These are phyloP conservation scores for Acacia confusa DNA, from an alignment of 306 rosid genomes.

Conservation along the genomic window DNA sequence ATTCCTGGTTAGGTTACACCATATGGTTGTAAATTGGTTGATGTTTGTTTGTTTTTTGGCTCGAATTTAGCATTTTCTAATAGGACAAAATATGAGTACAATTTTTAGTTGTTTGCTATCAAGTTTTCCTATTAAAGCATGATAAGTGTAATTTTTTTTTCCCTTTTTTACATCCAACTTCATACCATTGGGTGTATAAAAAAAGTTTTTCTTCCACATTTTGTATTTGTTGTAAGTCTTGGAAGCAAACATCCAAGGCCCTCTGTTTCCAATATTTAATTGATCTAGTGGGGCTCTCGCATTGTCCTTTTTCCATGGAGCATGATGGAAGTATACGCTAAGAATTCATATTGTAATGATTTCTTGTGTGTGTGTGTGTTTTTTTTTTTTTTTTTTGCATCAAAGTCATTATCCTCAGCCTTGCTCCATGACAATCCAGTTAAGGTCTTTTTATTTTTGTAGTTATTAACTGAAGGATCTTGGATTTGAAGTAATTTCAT, in stretches of 20 bases:
- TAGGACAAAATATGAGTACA: background rate
- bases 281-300: constrained; percentile 20
- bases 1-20: constrained; percentile 47
- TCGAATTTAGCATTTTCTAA: background rate
- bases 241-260: constrained; percentile 4
- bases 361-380: background rate
- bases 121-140: background rate
- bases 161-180: background rate
- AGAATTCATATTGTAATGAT: constrained; percentile 34
- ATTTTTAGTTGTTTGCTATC: background rate
- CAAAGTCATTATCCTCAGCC: constrained; percentile 7
- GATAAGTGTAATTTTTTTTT: background rate
- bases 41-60: constrained; percentile 39
- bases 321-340: constrained; percentile 18
- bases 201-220: background rate
- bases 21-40: constrained; percentile 39
- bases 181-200: background rate
- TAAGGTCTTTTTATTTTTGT: background rate
- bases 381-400: too few species aligned
- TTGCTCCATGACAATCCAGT: background rate
- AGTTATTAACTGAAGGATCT: too few species aligned
- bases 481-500: background rate
- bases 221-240: background rate
- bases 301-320: constrained; percentile 35
- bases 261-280: constrained; percentile 34